These are phyloP conservation scores for Melaleuca alternifolia DNA, from an alignment of 345 rosid genomes.

Conservation along the genomic window DNA sequence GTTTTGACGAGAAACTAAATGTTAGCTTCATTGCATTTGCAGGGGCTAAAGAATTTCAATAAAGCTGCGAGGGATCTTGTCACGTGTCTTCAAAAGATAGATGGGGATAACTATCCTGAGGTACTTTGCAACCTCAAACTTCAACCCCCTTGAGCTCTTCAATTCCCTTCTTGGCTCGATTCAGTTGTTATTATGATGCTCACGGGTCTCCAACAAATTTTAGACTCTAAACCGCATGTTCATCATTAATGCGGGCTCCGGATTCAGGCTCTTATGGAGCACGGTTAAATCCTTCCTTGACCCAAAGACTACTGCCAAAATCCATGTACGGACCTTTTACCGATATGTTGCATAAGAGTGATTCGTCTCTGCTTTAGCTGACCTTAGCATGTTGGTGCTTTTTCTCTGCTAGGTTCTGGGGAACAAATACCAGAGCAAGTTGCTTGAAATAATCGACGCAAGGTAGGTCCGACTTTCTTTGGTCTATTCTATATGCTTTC, in stretches of 20 bases:
- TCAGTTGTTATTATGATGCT: neutral
- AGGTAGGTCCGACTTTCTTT: slow-evolving; percentile 21
- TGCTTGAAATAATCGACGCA: slow-evolving; percentile 82
- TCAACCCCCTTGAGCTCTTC: neutral
- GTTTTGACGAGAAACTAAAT: neutral
- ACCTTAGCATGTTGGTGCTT: slow-evolving; percentile 1
- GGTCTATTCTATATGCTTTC: neutral
- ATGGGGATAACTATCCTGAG: slow-evolving; percentile 87
- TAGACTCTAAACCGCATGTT: slow-evolving; percentile 91
- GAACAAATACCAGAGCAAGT: slow-evolving; percentile 76
- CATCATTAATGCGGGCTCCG: slow-evolving; percentile 90
- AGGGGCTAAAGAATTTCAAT: slow-evolving; percentile 89
- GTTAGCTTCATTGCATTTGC: neutral
- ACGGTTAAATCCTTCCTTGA: slow-evolving; percentile 72
- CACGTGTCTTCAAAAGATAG: slow-evolving; percentile 61
- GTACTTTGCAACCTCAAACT: slow-evolving; percentile 13
- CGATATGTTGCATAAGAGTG: neutral
- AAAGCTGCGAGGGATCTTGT: slow-evolving; percentile 80
- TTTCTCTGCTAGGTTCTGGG: slow-evolving; percentile 62
- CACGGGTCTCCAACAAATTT: neutral
- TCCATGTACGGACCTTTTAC: slow-evolving; percentile 40
- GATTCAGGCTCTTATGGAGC: slow-evolving; percentile 88
- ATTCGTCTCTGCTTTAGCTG: neutral
- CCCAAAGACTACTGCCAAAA: slow-evolving; percentile 81
- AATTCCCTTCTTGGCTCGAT: neutral